Conservation (phyloP, 768 basidiomycete species). For the Collybia nuda region DNA sequence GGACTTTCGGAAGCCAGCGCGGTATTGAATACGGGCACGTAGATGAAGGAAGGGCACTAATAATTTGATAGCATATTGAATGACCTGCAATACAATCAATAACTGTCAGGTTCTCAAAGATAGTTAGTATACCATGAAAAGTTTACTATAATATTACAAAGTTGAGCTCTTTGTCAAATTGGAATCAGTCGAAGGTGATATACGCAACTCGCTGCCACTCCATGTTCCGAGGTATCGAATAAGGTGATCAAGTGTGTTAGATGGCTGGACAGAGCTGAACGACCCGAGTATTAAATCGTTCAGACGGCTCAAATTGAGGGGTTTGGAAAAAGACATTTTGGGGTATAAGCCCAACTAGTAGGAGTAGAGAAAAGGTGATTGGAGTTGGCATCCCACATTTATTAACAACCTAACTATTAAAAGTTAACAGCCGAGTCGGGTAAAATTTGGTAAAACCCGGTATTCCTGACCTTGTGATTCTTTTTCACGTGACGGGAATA, state of each 20-base stretch:
- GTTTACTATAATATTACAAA: conserved; percentile 49
- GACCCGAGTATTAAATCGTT: conserved; percentile 65
- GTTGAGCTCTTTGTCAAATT: conserved; percentile 1
- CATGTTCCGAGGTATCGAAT: conserved; percentile 78
- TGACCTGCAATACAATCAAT: conserved; percentile 42
- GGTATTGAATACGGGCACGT: conserved; percentile 69
- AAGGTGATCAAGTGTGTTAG: conserved; percentile 68
- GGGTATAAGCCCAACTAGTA: background rate
- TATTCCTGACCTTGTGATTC: conserved; percentile 22
- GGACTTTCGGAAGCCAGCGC: conserved; percentile 54
- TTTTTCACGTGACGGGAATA: conserved; percentile 27
- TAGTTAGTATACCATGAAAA: conserved; percentile 59
- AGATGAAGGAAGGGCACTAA: conserved; percentile 63
- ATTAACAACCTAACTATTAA: no score
- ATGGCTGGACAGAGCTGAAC: conserved; percentile 57
- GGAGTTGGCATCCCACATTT: no score
- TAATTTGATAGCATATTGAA: conserved; percentile 74
- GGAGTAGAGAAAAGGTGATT: background rate
- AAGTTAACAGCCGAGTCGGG: no score
- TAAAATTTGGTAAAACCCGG: no score
- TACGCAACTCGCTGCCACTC: conserved; percentile 84
- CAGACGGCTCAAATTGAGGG: conserved; percentile 47
- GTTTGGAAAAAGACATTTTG: conserved; percentile 55
- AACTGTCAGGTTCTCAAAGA: background rate
- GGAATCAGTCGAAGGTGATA: conserved; percentile 7